Base-by-base conservation (phyloP, 495 filamentous ascomycete genomes). In the Monascus purpureus region DNA sequence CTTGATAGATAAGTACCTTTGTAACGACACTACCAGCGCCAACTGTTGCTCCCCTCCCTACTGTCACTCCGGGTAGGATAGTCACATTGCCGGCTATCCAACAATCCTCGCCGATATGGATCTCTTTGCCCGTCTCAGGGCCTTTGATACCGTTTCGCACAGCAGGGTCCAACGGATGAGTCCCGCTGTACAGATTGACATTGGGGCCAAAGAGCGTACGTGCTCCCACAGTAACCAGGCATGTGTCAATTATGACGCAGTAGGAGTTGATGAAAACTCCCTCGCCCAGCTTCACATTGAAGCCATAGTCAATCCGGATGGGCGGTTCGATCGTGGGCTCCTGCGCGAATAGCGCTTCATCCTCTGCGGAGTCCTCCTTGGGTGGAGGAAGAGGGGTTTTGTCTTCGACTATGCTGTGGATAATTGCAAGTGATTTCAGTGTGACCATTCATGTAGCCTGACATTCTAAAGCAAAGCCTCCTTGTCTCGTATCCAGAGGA, bases 11-110 rank as follows among this genome's bases (percentile, higher is more conserved):
- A n/a, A n/a, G n/a, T n/a, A 88, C 84, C 67, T 80, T 93, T 1
- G 82, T 92, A 8, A 93, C 87, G 13, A 93, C 83, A 51, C 79
- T 83, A 0, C 82, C 84, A n/a, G 87, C 84, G 0, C 82, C 86
- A 42, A 93, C 65, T 0, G 76, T 76, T 12, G 68, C 70, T 1
- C 84, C 79, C 40, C 69, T 77, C 0, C 87, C 86, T 38, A 93
- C 76, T 5, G 63, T 87, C 15, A 95, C 81, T 0, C 87, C 87
- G 0, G 82, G 74, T 12, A 81, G 50, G 5, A 95, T 62, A 24
- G 67, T 68, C 6, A 80, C 82, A 48, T 77, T 77, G 0, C 86
- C 86, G 0, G 80, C 83, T 16, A 95, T 50, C 86, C 87, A 95
- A 41, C 82, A 90, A 50, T 93, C 87, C 43, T 92, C 81, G 0